Evolutionary conservation across 2,329 filamentous ascomycete genomes (phyloP).

Genomic region (Pseudogymnoascus sp.): DNA sequence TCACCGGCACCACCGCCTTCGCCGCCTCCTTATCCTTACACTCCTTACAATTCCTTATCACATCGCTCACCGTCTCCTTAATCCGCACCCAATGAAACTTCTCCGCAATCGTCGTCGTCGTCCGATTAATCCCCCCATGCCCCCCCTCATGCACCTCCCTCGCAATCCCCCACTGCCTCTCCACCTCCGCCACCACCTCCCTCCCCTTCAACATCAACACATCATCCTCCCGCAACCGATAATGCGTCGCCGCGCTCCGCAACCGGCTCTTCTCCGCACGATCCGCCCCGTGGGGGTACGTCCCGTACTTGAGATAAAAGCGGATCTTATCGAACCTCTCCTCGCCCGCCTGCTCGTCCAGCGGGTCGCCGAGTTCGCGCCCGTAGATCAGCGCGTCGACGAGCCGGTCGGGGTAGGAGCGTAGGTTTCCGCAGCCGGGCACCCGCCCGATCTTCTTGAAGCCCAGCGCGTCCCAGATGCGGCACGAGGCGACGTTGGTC

Average conservation of each 20-base stretch:
- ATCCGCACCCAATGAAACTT: conserved; percentile 97
- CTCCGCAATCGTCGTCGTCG: conserved; percentile 86
- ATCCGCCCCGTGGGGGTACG: conserved; percentile 89
- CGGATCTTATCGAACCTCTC: conserved; percentile 98
- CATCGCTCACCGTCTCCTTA: conserved; percentile 92
- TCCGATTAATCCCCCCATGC: conserved; percentile 97
- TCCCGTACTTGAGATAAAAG: conserved; percentile 90
- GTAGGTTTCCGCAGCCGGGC: conserved; percentile 46
- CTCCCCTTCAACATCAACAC: conserved; percentile 96
- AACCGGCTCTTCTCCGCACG: conserved; percentile 92
- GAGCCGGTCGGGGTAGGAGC: conserved; percentile 43
- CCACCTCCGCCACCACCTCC: conserved; percentile 87
- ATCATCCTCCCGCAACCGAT: conserved; percentile 69
- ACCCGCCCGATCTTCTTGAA: conserved; percentile 67
- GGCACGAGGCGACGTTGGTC: conserved; percentile 63
- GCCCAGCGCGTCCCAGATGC: conserved; percentile 66
- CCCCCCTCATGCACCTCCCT: conserved; percentile 64
- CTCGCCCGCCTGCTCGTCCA: conserved; percentile 81
- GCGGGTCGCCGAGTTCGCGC: conserved; percentile 49
- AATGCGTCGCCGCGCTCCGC: conserved; percentile 88
- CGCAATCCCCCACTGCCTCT: conserved; percentile 85
- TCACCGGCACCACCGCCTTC: conserved; percentile 40
- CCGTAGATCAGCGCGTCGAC: conserved; percentile 58
- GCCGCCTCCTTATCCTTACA: conserved; percentile 66
- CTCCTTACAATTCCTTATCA: conserved; percentile 83